Evolutionary conservation across 176 grass and related monocot species (phyloP), one percentile per base, ranked within the genome.

Genomic region (Carex kokanica): DNA sequence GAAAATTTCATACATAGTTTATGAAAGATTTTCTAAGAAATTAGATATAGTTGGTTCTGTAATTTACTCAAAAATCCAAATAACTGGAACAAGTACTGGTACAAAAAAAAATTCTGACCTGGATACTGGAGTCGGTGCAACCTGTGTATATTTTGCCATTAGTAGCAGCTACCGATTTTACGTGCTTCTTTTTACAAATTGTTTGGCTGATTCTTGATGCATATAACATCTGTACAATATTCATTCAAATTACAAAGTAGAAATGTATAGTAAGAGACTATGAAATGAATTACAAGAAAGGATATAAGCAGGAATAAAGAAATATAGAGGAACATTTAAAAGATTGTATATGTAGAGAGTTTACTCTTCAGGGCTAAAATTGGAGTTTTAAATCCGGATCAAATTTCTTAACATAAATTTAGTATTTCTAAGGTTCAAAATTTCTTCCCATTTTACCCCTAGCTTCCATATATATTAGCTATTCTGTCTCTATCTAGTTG

Each of bases 131-230:
- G 88, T 95, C 93, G 51, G 85, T 66, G 85, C 96, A 99, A 20
- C 96, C 93, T 84, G 95, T 90, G 81, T 95, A 99, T 84, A 85
- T 79, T 93, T 95, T 99, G 7, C 93, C 96, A 56, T 93, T 88
- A 67, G 72, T 83, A 78, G 90, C 60, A 86, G 88, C 86, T 89
- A 99, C 60, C 64, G 88, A 92, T 88, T 93, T 95, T 40, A 90
- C 69, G 77, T 89, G 91, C 55, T 95, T 99, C 69, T 86, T 90
- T 88, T 94, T 95, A 84, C 90, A 99, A 70, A 95, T 88, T 74
- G 81, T 83, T 59, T 93, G 86, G 36, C 65, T 93, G 78, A 85
- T 95, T 90, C 93, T 92, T 84, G 93, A 91, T 72, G 84, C 81
- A 66, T 85, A 89, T 69, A 87, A 93, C 60, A 99, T 90, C 96